Base-by-base conservation (phyloP, 208 protist species). In the Leishmania guyanensis region DNA sequence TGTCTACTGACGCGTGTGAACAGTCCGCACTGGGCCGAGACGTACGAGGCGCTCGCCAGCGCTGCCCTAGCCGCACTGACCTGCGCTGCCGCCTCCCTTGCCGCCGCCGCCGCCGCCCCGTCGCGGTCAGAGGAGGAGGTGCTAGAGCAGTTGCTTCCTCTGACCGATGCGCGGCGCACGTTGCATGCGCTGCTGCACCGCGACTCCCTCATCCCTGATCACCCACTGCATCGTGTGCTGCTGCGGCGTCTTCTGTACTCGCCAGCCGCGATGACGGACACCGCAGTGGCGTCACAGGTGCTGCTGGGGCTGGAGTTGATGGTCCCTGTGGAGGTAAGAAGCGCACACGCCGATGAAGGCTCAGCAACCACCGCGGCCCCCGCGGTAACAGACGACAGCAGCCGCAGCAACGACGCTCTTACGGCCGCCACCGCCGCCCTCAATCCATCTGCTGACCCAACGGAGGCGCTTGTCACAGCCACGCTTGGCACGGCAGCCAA, bases 141-240 rank as follows among this genome's bases (percentile, higher is more conserved):
- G 48, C 33, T 86, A 43, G 56, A 70, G 36, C 26, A 39, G 0
- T 36, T 68, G 20, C 50, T 80, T 12, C 83, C 86, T 33, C 29
- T 88, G 20, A 6, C 50, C 2, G 56, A 72, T n/a, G 72, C 79
- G 56, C 72, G 80, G n/a, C 79, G 72, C 62, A 74, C 90, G 10
- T 36, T 93, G 10, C 84, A 65, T 14, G 84, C 88, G 26, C 58
- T 94, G 54, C 78, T 93, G 62, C 85, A 82, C 17, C 91, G 93
- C 60, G 85, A 89, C 77, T 89, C 88, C 1, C 84, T 90, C 75
- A 78, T 95, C 33, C 93, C 91, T 1, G 89, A 92, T 62, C 90
- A 95, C 75, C 80, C 89, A 8, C 87, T 95, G 64, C 91, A 95
- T 76, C 51, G 53, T n/a, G 72, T 86, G 48, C 84, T 94, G 50